A percentile compares a stretch with the other conserved stretches of the same genome.
Evolutionary conservation across 345 rosid genomes (phyloP).

Genomic region (Bruguiera parviflora): DNA sequence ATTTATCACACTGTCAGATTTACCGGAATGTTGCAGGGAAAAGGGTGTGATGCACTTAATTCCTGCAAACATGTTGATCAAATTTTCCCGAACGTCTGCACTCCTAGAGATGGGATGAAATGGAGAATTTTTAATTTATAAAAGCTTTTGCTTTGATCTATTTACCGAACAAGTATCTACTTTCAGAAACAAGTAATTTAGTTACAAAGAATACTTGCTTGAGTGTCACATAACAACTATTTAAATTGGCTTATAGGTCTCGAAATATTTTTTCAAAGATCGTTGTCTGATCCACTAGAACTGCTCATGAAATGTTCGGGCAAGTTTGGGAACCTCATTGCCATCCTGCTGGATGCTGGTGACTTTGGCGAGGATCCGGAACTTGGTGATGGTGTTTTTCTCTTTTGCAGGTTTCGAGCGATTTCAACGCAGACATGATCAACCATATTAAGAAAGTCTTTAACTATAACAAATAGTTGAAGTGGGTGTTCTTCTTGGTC

Average conservation of each 20-base stretch:
- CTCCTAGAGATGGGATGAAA: neutral
- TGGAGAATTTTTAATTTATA: neutral
- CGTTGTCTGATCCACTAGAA: constrained; percentile 62
- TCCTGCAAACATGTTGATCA: too few relatives aligned
- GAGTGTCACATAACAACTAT: constrained; percentile 16
- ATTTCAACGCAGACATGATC: constrained; percentile 70
- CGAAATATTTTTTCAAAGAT: constrained; percentile 32
- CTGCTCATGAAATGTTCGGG: constrained; percentile 61
- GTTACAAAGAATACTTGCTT: constrained; percentile 14
- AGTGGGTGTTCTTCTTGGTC: constrained; percentile 44
- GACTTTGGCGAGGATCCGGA: constrained; percentile 32
- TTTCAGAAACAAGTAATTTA: constrained; percentile 13
- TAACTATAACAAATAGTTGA: constrained; percentile 60
- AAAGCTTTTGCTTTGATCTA: neutral
- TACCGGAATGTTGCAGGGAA: too few relatives aligned
- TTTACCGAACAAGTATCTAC: neutral
- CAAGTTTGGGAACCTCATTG: constrained; percentile 58
- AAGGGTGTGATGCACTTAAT: too few relatives aligned
- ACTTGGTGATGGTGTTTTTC: constrained; percentile 30
- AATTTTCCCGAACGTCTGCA: neutral
- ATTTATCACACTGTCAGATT: too few relatives aligned
- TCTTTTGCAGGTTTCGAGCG: constrained; percentile 56
- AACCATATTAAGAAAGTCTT: constrained; percentile 72
- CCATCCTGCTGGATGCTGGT: constrained; percentile 24
- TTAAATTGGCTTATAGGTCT: constrained; percentile 11